Base-by-base conservation (phyloP, 805 yeast species). In the Maudiozyma barnettii region DNA sequence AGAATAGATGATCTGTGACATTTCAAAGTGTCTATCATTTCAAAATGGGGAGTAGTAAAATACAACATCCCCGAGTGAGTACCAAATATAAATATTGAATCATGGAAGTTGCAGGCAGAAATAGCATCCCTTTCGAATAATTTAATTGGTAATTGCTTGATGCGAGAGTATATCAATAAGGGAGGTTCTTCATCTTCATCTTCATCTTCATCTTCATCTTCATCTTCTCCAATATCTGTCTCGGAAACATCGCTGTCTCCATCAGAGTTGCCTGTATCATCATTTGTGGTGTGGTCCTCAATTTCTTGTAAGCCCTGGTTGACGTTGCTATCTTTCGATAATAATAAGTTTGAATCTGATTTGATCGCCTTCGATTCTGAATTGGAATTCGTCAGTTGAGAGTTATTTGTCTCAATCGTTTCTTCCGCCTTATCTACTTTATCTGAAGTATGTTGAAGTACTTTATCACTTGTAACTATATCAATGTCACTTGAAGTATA, bases 41-140 rank as follows among this genome's bases (percentile, higher is more conserved):
- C 66, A 52, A 84, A 74, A 35, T 79, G 79, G 0, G 87, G 73
- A 9, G 70, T 69, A 1, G 85, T 74, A 14, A 91, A 64, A 54
- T 86, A 89, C 1, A 91, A 64, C 2, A 85, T 66, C 0, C 98
- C 98, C 0, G 93, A 78, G 54, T 93, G 96, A 0, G 97, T 87
- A 1, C 95, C 98, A 69, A 88, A 85, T 10, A 84, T 78, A 50
- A 83, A 78, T 35, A 82, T 72, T 1, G 70, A 63, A 2, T 81
- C 84, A 46, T 75, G 74, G 48, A 84, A 76, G 16, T 71, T 66
- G 50, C 84, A 78, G 0, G 88, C 68, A 2, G 97, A 86, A 0
- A 93, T 76, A 0, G 95, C 83, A 59, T 93, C 97, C 42, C 77
- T 75, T 37, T 66, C 68, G 64, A 87, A 86, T 57, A 90, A 81